A percentile compares a stretch with the other conserved stretches of the same genome.
phyloP scores from a whole-genome alignment of 2,329 filamentous ascomycete genomes.

The Apiospora rasikravindrae region DNA sequence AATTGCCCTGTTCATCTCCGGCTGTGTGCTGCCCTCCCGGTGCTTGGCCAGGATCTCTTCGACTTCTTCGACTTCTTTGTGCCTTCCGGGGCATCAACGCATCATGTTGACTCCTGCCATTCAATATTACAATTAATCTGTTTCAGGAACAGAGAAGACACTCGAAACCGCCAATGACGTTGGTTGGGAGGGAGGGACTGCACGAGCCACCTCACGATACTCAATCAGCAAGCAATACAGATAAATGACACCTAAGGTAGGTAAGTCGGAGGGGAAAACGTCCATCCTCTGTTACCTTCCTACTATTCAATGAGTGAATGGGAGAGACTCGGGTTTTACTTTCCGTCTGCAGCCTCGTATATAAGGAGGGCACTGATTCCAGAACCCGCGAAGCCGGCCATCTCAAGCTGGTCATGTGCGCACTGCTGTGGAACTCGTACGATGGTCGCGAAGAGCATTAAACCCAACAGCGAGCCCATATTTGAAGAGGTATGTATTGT shows the following conservation, averaged over 20 bases:
- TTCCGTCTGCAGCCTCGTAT: background rate
- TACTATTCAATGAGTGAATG: background rate
- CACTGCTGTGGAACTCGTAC: slow-evolving; percentile 7
- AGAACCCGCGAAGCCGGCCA: background rate
- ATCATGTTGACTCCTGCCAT: background rate
- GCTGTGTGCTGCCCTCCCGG: background rate
- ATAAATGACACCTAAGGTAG: no score
- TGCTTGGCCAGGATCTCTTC: background rate
- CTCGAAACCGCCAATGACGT: slow-evolving; percentile 9
- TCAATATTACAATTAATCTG: background rate
- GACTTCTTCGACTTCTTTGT: no score
- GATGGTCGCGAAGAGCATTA: background rate
- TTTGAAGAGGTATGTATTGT: background rate
- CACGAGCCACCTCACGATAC: slow-evolving; percentile 10
- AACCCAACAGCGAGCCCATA: background rate
- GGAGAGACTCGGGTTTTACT: background rate
- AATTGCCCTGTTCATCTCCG: background rate
- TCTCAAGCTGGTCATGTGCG: background rate
- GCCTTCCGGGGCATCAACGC: background rate
- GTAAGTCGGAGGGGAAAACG: background rate
- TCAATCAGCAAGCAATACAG: background rate
- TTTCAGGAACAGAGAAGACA: slow-evolving; percentile 2
- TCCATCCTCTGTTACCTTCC: background rate
- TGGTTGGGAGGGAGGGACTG: background rate
- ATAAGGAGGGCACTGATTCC: background rate